These are phyloP conservation scores for Collybiopsis luxurians DNA, from an alignment of 768 basidiomycete species.

Conservation along the genomic window DNA sequence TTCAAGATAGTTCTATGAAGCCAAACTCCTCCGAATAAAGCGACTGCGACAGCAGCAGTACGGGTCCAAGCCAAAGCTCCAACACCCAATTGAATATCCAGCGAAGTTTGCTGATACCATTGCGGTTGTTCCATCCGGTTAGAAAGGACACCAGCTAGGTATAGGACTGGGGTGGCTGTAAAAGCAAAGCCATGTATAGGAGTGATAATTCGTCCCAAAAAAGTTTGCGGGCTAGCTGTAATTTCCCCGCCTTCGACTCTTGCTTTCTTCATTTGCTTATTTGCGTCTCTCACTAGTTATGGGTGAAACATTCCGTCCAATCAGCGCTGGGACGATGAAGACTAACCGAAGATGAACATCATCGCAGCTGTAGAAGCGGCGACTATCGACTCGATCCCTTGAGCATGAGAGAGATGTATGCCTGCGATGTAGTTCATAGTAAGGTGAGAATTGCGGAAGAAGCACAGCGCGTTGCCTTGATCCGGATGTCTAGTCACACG, in stretches of 20 bases:
- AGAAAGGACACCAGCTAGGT: conserved; percentile 20
- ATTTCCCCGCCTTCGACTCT: conserved; percentile 16
- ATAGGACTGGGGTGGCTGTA: conserved; percentile 24
- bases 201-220: conserved; percentile 24
- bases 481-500: too few species aligned
- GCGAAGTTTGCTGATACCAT: conserved; percentile 27
- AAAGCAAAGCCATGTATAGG: conserved; percentile 23
- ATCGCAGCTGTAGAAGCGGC: conserved; percentile 6
- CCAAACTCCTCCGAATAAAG: conserved; percentile 16
- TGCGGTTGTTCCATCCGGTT: conserved; percentile 31
- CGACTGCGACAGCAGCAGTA: conserved; percentile 23
- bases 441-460: too few species aligned
- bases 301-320: background rate
- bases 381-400: conserved; percentile 20
- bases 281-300: background rate
- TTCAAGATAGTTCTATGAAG: conserved; percentile 10
- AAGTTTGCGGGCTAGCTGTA: conserved; percentile 11
- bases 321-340: background rate
- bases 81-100: conserved; percentile 20
- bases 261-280: conserved; percentile 4
- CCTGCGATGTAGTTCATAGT: conserved; percentile 24
- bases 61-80: conserved; percentile 21
- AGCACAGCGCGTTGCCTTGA: too few species aligned
- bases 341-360: background rate
- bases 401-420: conserved; percentile 17